Evolutionary conservation across 2,329 filamentous ascomycete species (phyloP).

Genomic region (Aciculosporium take): DNA sequence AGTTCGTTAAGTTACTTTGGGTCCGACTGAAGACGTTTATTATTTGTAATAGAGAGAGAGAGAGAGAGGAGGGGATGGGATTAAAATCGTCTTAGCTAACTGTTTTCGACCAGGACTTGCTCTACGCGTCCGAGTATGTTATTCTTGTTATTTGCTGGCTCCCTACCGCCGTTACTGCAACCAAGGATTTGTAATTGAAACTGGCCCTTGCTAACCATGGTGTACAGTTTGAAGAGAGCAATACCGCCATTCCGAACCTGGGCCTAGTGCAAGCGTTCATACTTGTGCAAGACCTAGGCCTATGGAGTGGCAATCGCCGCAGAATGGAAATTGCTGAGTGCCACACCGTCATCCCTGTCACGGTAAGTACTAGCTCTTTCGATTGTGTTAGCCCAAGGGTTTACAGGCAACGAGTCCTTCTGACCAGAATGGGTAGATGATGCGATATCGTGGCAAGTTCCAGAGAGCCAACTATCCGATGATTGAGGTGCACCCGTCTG

Average conservation of each 20-base stretch:
- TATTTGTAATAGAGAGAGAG: not conserved
- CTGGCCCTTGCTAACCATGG: not conserved
- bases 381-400: not conserved
- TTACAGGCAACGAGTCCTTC: not conserved
- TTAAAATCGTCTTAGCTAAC: not conserved
- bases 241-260: constrained; percentile 30
- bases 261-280: constrained; percentile 36
- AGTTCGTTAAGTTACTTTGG: too few relatives aligned
- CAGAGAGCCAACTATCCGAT: constrained; percentile 38
- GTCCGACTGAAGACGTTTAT: too few relatives aligned
- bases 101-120: constrained; percentile 13
- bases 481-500: constrained; percentile 35
- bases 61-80: not conserved
- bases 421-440: constrained; percentile 27
- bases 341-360: constrained; percentile 30
- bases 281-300: constrained; percentile 32
- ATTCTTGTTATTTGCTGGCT: not conserved
- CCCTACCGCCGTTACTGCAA: too few relatives aligned
- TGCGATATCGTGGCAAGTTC: constrained; percentile 43
- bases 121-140: constrained; percentile 17
- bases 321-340: constrained; percentile 44
- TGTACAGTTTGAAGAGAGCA: constrained; percentile 33
- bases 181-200: not conserved
- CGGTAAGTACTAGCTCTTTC: constrained; percentile 18
- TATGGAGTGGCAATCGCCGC: constrained; percentile 40